A percentile compares a stretch with the other conserved stretches of the same genome.
Conservation (phyloP, 257 asterid species). For the Euphrasia confusa region DNA sequence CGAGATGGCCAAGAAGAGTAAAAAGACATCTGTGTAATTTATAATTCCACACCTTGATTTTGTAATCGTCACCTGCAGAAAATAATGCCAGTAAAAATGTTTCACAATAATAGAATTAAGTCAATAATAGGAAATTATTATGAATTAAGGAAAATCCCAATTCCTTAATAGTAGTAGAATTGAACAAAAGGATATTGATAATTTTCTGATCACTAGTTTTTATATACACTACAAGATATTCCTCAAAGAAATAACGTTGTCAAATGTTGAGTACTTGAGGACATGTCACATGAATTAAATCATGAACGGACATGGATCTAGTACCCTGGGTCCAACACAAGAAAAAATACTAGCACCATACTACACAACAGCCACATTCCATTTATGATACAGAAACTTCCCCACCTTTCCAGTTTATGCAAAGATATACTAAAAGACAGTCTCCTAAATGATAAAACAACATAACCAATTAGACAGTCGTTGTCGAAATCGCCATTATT, state of each 20-base stretch:
- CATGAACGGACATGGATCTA: background rate
- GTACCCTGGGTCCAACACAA: background rate
- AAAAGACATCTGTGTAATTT: slow-evolving; percentile 90
- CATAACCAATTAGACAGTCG: background rate
- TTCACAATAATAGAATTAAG: background rate
- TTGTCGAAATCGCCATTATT: background rate
- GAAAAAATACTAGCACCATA: slow-evolving; percentile 15
- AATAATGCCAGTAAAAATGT: slow-evolving; percentile 2
- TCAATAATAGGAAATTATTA: slow-evolving; percentile 17
- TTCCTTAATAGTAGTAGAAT: background rate
- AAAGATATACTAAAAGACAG: background rate
- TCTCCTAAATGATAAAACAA: background rate
- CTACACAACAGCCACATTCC: slow-evolving; percentile 9
- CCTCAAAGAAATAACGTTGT: slow-evolving; percentile 1
- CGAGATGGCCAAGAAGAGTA: slow-evolving; percentile 98
- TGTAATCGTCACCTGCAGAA: slow-evolving; percentile 91
- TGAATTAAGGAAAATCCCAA: slow-evolving; percentile 5
- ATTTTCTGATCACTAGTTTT: background rate
- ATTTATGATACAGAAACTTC: background rate
- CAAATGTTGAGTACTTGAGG: background rate
- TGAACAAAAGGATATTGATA: slow-evolving; percentile 3
- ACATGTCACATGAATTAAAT: slow-evolving; percentile 8
- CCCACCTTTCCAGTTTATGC: background rate
- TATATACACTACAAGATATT: background rate
- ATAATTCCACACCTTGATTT: slow-evolving; percentile 96